phyloP scores from a whole-genome alignment of 2,329 filamentous ascomycete species.

The Teratosphaeria destructans region DNA sequence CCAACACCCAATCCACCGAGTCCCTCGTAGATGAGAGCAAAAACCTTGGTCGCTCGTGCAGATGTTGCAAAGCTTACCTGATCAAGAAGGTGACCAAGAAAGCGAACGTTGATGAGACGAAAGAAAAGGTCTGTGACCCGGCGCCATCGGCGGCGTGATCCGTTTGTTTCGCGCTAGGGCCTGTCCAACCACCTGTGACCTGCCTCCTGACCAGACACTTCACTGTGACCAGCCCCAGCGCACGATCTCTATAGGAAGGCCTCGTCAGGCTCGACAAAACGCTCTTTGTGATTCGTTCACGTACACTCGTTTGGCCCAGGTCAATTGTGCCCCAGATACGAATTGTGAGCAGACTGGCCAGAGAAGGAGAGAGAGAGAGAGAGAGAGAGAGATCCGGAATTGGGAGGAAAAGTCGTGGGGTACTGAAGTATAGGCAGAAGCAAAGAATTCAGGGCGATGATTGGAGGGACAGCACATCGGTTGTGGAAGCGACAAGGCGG shows the following conservation, averaged over 20 bases:
- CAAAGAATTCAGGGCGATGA: not conserved
- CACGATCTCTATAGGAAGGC: not conserved
- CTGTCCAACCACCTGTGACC: not conserved
- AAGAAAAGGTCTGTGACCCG: too few relatives aligned
- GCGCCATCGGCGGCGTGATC: too few relatives aligned
- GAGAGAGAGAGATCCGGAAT: not conserved
- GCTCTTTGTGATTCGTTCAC: not conserved
- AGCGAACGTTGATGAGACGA: too few relatives aligned
- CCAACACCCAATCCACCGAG: not conserved
- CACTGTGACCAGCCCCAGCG: not conserved
- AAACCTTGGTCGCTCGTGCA: not conserved
- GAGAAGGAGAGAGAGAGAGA: not conserved
- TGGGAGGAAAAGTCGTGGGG: not conserved
- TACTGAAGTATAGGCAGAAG: not conserved
- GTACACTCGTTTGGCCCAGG: too few relatives aligned
- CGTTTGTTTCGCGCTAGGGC: not conserved
- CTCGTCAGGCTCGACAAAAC: not conserved
- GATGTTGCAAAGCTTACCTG: not conserved
- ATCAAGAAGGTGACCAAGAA: not conserved
- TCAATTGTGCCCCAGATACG: not conserved
- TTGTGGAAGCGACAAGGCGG: conserved; percentile 2
- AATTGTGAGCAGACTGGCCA: not conserved
- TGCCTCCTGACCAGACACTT: not conserved
- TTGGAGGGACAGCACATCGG: not conserved
- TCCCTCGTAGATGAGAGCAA: not conserved